A percentile compares a stretch with the other conserved stretches of the same genome.
These are phyloP conservation scores for Aspergillus funiculosus DNA, from an alignment of 495 filamentous ascomycete genomes.

Conservation along the genomic window DNA sequence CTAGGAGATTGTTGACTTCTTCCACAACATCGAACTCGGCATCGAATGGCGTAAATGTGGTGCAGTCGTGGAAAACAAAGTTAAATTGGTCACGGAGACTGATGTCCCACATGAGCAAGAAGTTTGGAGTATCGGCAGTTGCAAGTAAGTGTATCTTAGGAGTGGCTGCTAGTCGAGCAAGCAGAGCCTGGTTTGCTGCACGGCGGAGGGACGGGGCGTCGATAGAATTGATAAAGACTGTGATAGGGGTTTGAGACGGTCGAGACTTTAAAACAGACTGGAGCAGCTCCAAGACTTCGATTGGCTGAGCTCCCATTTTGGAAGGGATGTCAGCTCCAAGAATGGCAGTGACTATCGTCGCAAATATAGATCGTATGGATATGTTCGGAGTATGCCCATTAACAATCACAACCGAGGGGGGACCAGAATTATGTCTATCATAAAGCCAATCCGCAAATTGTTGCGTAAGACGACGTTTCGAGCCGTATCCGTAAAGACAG, in stretches of 20 bases:
- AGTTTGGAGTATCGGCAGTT: conserved; percentile 81
- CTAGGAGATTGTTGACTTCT: conserved; percentile 78
- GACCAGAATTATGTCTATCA: conserved; percentile 30
- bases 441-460: conserved; percentile 73
- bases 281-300: conserved; percentile 60
- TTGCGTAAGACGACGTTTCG: conserved; percentile 70
- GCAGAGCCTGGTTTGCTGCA: conserved; percentile 59
- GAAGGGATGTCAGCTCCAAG: conserved; percentile 50
- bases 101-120: conserved; percentile 85
- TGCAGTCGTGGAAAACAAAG: conserved; percentile 89
- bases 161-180: conserved; percentile 70
- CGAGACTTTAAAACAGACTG: conserved; percentile 51
- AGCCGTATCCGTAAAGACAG: conserved; percentile 88
- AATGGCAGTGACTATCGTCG: conserved; percentile 60
- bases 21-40: conserved; percentile 74
- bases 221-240: conserved; percentile 78
- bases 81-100: conserved; percentile 70
- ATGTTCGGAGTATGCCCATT: conserved; percentile 81
- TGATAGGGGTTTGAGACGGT: conserved; percentile 44
- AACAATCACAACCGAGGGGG: conserved; percentile 67
- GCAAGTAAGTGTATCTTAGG: conserved; percentile 68
- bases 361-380: conserved; percentile 73
- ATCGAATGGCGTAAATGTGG: conserved; percentile 75
- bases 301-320: conserved; percentile 56
- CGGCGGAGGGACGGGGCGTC: conserved; percentile 73